phyloP scores from a whole-genome alignment of 2,329 filamentous ascomycete genomes.

The Ceratocystis lukuohia region DNA sequence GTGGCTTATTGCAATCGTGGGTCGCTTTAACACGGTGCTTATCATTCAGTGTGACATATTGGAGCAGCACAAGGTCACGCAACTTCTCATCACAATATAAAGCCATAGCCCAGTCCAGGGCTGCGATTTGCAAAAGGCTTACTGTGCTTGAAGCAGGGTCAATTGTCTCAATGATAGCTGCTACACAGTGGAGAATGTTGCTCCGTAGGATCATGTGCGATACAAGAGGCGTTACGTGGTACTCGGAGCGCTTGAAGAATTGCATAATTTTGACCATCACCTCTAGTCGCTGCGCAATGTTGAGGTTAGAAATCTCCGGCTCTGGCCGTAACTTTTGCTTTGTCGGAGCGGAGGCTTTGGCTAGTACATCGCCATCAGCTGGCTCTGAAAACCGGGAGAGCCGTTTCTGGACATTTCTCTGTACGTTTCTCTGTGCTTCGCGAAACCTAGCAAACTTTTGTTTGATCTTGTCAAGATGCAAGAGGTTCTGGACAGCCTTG shows the following conservation, averaged over 20 bases:
- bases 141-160: background rate
- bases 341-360: background rate
- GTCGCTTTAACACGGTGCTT: background rate
- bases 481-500: background rate
- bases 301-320: background rate
- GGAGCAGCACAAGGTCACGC: background rate
- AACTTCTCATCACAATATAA: background rate
- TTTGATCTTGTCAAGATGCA: background rate
- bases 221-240: background rate
- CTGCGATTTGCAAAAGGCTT: background rate
- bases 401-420: background rate
- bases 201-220: conserved; percentile 7
- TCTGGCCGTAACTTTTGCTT: background rate
- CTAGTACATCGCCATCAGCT: background rate
- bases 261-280: conserved; percentile 8
- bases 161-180: conserved; percentile 7
- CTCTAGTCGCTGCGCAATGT: background rate
- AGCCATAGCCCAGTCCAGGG: conserved; percentile 4
- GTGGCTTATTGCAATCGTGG: background rate
- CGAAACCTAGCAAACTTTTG: background rate
- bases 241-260: background rate
- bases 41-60: background rate
- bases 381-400: conserved; percentile 2
- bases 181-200: conserved; percentile 2
- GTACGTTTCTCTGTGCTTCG: background rate